Evolutionary conservation across 306 rosid genomes (phyloP).

Genomic region (Ceratonia siliqua): DNA sequence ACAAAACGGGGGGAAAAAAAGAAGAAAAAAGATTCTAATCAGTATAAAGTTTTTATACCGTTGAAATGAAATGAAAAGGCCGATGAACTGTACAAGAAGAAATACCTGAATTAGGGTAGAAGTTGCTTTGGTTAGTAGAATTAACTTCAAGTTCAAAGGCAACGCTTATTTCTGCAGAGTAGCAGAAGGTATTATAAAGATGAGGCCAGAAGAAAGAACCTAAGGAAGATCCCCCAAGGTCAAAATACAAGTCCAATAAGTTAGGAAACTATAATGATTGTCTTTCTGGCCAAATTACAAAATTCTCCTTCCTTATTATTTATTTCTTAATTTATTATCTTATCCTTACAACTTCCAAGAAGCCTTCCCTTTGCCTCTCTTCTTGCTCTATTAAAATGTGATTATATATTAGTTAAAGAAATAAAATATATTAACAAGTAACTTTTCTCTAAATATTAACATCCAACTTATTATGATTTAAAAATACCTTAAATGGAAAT

Average conservation of each 20-base stretch:
- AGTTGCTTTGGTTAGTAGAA: neutral
- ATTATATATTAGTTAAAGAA: no score
- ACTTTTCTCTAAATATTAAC: no score
- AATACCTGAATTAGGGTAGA: constrained; percentile 22
- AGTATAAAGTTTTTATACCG: neutral
- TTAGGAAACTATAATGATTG: neutral
- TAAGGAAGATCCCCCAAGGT: neutral
- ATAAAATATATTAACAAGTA: no score
- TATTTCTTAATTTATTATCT: neutral
- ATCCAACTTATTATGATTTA: no score
- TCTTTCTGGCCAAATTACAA: neutral
- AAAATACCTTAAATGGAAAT: no score
- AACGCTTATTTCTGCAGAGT: neutral
- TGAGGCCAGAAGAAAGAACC: neutral
- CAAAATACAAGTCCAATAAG: neutral
- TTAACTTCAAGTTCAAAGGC: neutral
- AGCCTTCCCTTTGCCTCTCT: neutral
- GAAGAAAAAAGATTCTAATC: neutral
- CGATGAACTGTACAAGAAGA: neutral
- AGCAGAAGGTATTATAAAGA: neutral
- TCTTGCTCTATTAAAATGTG: no score
- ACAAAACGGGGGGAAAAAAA: no score
- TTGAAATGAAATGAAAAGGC: neutral
- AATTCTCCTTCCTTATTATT: neutral
- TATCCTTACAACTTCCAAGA: neutral